phyloP scores from a whole-genome alignment of 805 yeast species.

The Starmerella stellata region DNA sequence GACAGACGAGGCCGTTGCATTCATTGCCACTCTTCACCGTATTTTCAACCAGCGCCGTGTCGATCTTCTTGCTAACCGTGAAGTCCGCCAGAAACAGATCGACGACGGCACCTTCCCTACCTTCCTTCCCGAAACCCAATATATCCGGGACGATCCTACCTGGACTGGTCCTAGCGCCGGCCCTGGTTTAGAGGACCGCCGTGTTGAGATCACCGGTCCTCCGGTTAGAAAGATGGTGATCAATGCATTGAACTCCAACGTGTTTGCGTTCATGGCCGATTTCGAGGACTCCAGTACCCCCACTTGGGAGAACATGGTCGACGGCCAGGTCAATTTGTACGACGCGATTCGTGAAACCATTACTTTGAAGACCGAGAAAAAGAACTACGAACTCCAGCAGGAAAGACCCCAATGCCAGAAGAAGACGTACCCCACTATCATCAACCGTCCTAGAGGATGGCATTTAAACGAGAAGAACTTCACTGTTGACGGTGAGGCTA shows the following conservation, averaged over 20 bases:
- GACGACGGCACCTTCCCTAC: slow-evolving; percentile 51
- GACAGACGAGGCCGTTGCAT: slow-evolving; percentile 44
- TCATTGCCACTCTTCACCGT: slow-evolving; percentile 50
- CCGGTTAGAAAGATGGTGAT: slow-evolving; percentile 61
- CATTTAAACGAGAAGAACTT: slow-evolving; percentile 52
- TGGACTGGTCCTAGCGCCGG: slow-evolving; percentile 60
- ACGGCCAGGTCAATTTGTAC: slow-evolving; percentile 52
- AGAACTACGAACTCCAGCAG: slow-evolving; percentile 36
- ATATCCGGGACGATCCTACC: slow-evolving; percentile 44
- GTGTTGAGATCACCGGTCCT: slow-evolving; percentile 63
- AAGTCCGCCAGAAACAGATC: slow-evolving; percentile 35
- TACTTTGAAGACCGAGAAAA: slow-evolving; percentile 24
- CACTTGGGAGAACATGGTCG: slow-evolving; percentile 47
- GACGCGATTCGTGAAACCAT: slow-evolving; percentile 48
- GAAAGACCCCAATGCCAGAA: slow-evolving; percentile 24
- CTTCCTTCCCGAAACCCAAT: slow-evolving; percentile 45
- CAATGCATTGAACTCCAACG: slow-evolving; percentile 50
- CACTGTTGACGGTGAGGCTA: slow-evolving; percentile 47
- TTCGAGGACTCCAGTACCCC: slow-evolving; percentile 60
- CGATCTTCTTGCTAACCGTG: slow-evolving; percentile 38
- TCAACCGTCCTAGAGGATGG: slow-evolving; percentile 52
- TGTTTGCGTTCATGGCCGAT: slow-evolving; percentile 60
- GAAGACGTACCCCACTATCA: slow-evolving; percentile 34
- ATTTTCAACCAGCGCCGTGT: slow-evolving; percentile 40
- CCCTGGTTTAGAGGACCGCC: slow-evolving; percentile 49